Evolutionary conservation across 306 rosid genomes (phyloP).

Genomic region (Albizia julibrissin): DNA sequence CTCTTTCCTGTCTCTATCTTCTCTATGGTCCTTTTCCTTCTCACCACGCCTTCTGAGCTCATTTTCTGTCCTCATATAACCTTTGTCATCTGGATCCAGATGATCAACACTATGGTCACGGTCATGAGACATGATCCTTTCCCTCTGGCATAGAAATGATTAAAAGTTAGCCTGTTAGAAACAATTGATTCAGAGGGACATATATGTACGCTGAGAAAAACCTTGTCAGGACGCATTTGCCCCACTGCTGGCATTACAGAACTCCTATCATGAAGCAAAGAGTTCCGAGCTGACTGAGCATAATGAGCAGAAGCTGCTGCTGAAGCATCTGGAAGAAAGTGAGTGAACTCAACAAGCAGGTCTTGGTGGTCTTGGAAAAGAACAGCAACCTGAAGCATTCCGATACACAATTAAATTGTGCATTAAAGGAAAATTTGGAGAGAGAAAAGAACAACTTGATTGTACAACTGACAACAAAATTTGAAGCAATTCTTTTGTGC

Average conservation of each 20-base stretch:
- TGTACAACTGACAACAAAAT: constrained; percentile 7
- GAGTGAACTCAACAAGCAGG: constrained; percentile 84
- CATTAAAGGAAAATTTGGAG: not conserved
- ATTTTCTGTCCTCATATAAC: constrained; percentile 66
- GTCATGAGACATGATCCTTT: constrained; percentile 61
- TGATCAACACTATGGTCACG: constrained; percentile 73
- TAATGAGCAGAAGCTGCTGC: constrained; percentile 59
- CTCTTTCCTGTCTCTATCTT: constrained; percentile 68
- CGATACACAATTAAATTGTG: constrained; percentile 33
- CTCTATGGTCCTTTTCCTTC: constrained; percentile 83
- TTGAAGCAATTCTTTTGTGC: not conserved
- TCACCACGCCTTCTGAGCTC: constrained; percentile 76
- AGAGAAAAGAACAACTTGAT: not conserved
- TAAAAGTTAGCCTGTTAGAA: constrained; percentile 35
- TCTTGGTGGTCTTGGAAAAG: constrained; percentile 87
- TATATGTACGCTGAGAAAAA: constrained; percentile 29
- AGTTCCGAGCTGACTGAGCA: constrained; percentile 60
- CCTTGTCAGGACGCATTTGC: constrained; percentile 84
- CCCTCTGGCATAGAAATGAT: constrained; percentile 61
- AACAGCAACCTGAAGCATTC: constrained; percentile 68
- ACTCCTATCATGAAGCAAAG: constrained; percentile 74
- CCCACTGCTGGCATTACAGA: constrained; percentile 68
- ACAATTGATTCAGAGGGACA: constrained; percentile 25
- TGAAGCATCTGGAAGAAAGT: constrained; percentile 87
- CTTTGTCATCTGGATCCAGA: constrained; percentile 80